phyloP scores from a whole-genome alignment of 345 rosid genomes.

The Erysimum cheiranthoides region DNA sequence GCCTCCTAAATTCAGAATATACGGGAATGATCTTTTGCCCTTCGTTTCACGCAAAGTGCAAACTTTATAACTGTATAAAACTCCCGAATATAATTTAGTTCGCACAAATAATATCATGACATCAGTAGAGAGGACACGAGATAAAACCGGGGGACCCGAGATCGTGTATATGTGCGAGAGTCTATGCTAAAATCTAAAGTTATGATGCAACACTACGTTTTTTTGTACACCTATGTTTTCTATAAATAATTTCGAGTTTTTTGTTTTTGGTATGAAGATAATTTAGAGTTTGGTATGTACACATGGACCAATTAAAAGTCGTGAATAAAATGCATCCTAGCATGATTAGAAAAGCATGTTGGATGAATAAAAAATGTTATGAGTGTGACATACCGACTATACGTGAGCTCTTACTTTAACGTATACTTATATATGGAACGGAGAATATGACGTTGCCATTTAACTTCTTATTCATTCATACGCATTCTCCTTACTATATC shows the following conservation, averaged over 20 bases:
- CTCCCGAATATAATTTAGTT: conserved; percentile 11
- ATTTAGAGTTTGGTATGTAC: neutral
- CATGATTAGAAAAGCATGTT: conserved; percentile 42
- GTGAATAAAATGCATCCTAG: conserved; percentile 25
- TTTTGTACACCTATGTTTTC: neutral
- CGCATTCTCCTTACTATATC: conserved; percentile 21
- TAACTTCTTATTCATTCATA: conserved; percentile 28
- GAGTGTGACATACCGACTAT: conserved; percentile 42
- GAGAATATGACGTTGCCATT: conserved; percentile 36
- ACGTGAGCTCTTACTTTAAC: conserved; percentile 46
- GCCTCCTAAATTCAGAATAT: conserved; percentile 24
- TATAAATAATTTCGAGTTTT: neutral
- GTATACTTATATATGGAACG: conserved; percentile 28
- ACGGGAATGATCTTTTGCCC: conserved; percentile 37
- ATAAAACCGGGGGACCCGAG: conserved; percentile 43
- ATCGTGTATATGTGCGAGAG: conserved; percentile 39
- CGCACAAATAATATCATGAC: conserved; percentile 22
- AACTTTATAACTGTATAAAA: neutral
- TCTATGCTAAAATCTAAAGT: conserved; percentile 42
- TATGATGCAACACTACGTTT: conserved; percentile 21
- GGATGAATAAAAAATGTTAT: conserved; percentile 26
- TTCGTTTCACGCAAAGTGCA: conserved; percentile 40
- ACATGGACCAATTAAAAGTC: conserved; percentile 25
- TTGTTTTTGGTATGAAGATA: too few species aligned
- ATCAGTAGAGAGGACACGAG: conserved; percentile 38